A percentile compares a stretch with the other conserved stretches of the same genome.
Evolutionary conservation across 78 protist genomes (phyloP).

Genomic region (Mantamonas sphyraenae): DNA sequence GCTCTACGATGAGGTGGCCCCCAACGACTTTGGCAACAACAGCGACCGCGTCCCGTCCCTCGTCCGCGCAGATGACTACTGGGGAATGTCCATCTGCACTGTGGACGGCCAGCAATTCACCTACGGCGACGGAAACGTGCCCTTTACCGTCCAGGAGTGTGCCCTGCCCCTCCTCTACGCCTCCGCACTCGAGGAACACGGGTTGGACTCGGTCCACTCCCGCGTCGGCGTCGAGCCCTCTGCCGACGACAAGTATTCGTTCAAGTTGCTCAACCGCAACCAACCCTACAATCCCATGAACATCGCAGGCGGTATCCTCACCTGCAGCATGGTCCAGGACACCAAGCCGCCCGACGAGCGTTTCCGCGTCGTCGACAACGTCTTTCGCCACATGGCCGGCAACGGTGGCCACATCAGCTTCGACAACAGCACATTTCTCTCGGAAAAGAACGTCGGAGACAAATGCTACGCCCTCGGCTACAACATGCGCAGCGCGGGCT

Average conservation of each 20-base stretch:
- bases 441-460: slow-evolving; percentile 23
- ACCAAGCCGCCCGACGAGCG: too few relatives aligned
- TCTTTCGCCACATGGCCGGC: too few relatives aligned
- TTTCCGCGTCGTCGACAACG: slow-evolving; percentile 17
- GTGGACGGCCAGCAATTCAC: slow-evolving; percentile 22
- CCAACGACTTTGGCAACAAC: too few relatives aligned
- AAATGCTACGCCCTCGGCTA: slow-evolving; percentile 21
- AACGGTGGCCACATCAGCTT: slow-evolving; percentile 7
- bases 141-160: slow-evolving; percentile 15
- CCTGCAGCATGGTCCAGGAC: not conserved
- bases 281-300: slow-evolving; percentile 29
- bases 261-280: slow-evolving; percentile 8
- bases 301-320: slow-evolving; percentile 30
- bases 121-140: slow-evolving; percentile 9
- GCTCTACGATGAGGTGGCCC: too few relatives aligned
- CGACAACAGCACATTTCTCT: slow-evolving; percentile 5
- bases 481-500: too few relatives aligned
- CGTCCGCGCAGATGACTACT: too few relatives aligned
- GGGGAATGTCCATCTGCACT: slow-evolving; percentile 16
- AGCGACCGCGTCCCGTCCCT: too few relatives aligned
- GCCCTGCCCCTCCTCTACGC: slow-evolving; percentile 16
- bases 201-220: slow-evolving; percentile 20
- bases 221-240: slow-evolving; percentile 33
- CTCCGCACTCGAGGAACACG: slow-evolving; percentile 21
- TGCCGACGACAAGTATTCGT: slow-evolving; percentile 1